Conservation (phyloP, 345 rosid species). For the Cardamine resedifolia region DNA sequence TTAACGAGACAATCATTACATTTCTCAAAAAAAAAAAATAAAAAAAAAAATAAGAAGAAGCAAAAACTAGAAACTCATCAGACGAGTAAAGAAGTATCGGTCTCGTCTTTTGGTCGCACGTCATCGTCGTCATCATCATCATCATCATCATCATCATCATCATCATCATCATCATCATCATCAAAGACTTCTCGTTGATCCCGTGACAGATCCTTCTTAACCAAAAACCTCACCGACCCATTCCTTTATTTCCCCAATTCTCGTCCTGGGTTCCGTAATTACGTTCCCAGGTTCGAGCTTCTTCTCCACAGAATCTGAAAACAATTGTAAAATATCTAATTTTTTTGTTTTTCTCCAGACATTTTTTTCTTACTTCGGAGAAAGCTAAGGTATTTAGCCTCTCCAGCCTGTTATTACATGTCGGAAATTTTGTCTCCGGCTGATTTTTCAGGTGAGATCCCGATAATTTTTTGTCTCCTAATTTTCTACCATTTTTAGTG, state of each 20-base stretch:
- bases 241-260: not conserved
- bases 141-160: constrained; percentile 48
- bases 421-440: constrained; percentile 39
- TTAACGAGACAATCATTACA: constrained; percentile 15
- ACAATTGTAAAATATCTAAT: not conserved
- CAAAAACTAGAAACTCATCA: constrained; percentile 1
- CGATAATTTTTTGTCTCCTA: not conserved
- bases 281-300: constrained; percentile 15
- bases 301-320: constrained; percentile 11
- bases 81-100: constrained; percentile 24
- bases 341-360: not conserved
- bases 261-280: constrained; percentile 7
- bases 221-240: constrained; percentile 43
- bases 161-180: constrained; percentile 45
- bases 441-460: constrained; percentile 53
- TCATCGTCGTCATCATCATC: constrained; percentile 50
- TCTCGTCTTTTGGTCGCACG: constrained; percentile 52
- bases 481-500: not conserved
- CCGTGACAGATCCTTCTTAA: constrained; percentile 46
- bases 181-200: constrained; percentile 32
- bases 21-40: not conserved
- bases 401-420: constrained; percentile 36
- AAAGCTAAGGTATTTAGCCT: not conserved
- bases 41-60: not conserved
- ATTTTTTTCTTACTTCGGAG: not conserved